Percentiles rank a stretch among this genome's conserved stretches.
phyloP scores from a whole-genome alignment of 768 basidiomycete species.

The Ephemerocybe angulata region DNA sequence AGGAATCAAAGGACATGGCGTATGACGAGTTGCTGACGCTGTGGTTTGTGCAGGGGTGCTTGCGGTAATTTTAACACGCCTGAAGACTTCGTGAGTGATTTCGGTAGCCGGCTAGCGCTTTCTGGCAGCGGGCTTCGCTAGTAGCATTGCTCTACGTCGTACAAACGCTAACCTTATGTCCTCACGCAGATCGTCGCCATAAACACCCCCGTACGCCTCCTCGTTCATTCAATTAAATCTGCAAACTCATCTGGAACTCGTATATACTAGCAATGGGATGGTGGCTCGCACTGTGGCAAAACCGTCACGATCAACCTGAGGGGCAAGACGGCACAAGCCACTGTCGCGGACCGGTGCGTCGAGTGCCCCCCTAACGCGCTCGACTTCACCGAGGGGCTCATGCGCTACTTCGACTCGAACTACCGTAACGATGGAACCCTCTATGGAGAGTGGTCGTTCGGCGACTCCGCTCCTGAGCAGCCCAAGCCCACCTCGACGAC shows the following conservation, averaged over 20 bases:
- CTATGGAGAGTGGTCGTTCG: conserved; percentile 39
- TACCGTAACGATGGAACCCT: conserved; percentile 29
- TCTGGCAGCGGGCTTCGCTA: too few relatives aligned
- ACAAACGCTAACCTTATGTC: too few relatives aligned
- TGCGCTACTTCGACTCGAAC: conserved; percentile 33
- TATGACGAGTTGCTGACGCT: too few relatives aligned
- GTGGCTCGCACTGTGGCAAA: conserved; percentile 41
- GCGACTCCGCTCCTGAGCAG: conserved; percentile 18
- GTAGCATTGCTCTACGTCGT: too few relatives aligned
- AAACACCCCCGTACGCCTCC: conserved; percentile 32
- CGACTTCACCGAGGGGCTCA: conserved; percentile 47
- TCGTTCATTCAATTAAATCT: neutral
- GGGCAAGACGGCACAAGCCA: conserved; percentile 36
- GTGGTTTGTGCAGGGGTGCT: too few relatives aligned
- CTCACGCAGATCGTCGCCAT: conserved; percentile 43
- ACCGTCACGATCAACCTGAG: conserved; percentile 39
- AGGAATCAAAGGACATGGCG: too few relatives aligned
- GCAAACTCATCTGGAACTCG: neutral
- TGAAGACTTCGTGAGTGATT: too few relatives aligned
- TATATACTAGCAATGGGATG: conserved; percentile 34
- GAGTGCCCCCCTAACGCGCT: conserved; percentile 38
- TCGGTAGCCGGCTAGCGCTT: too few relatives aligned
- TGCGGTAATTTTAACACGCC: too few relatives aligned
- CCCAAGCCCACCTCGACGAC: conserved; percentile 18
- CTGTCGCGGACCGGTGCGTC: conserved; percentile 45